Percentiles rank a stretch among this genome's conserved stretches.
These are phyloP conservation scores for Paraconiothyrium sp. DNA, from an alignment of 2,329 filamentous ascomycete genomes.

Conservation along the genomic window DNA sequence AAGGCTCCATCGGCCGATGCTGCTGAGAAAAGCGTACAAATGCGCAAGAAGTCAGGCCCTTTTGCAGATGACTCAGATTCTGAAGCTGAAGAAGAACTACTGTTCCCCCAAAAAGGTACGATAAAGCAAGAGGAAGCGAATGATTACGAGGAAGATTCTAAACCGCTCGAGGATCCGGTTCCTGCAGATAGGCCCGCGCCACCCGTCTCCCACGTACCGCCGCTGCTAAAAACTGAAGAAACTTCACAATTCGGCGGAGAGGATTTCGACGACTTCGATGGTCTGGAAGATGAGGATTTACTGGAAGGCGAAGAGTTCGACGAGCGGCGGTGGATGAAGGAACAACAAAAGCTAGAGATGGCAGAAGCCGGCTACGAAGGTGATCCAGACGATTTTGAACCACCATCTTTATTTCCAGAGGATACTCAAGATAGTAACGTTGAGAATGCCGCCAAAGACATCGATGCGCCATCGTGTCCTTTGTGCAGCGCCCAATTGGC, in stretches of 20 bases:
- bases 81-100: conserved; percentile 54
- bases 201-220: conserved; percentile 21
- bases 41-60: conserved; percentile 61
- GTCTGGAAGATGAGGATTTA: conserved; percentile 70
- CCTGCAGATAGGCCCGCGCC: conserved; percentile 21
- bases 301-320: conserved; percentile 62
- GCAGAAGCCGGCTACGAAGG: conserved; percentile 58
- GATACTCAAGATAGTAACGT: conserved; percentile 23
- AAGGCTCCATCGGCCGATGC: conserved; percentile 19
- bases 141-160: conserved; percentile 30
- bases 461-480: conserved; percentile 67
- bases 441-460: conserved; percentile 26
- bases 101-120: conserved; percentile 34
- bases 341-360: conserved; percentile 66
- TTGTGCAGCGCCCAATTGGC: conserved; percentile 75
- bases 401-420: conserved; percentile 41
- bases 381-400: conserved; percentile 65
- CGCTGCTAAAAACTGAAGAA: conserved; percentile 57
- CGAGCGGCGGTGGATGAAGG: conserved; percentile 74
- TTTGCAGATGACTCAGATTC: conserved; percentile 78
- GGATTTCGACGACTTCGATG: conserved; percentile 63
- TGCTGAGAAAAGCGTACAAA: conserved; percentile 22
- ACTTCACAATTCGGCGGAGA: conserved; percentile 57
- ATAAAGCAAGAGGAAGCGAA: conserved; percentile 21
- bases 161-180: conserved; percentile 29